Conservation (phyloP, 1,139 yeast genomes). For the Taphrina flavorubra region DNA sequence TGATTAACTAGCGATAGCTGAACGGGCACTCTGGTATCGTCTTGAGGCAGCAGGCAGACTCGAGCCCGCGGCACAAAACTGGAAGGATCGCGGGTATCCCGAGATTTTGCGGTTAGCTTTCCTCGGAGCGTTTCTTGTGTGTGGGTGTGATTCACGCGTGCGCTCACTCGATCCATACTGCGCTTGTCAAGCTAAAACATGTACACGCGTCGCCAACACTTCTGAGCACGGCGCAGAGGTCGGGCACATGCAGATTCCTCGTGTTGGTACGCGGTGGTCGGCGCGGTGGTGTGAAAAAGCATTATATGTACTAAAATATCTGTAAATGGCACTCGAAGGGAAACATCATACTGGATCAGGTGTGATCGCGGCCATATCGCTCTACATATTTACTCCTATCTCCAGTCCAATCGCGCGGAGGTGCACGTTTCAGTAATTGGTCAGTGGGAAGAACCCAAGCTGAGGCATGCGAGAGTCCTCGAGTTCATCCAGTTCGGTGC, state of each 20-base stretch:
- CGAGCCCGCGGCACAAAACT: no score
- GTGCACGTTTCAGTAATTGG: conserved; percentile 6
- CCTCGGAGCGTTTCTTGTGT: no score
- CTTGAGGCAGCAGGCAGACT: no score
- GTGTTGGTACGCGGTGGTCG: not conserved
- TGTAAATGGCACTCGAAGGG: not conserved
- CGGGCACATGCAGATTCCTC: not conserved
- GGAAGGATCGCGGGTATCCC: no score
- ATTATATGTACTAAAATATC: conserved; percentile 4
- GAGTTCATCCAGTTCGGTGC: conserved; percentile 27
- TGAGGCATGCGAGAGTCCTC: conserved; percentile 28
- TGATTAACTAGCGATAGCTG: no score
- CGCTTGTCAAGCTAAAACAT: not conserved
- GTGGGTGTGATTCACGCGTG: not conserved
- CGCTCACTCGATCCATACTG: not conserved
- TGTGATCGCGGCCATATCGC: conserved; percentile 2
- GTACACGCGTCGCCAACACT: not conserved
- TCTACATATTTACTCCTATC: conserved; percentile 11
- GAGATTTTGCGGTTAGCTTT: no score
- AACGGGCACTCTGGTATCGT: no score
- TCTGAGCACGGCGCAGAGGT: not conserved
- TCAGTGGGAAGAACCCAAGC: conserved; percentile 34
- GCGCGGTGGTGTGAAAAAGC: not conserved
- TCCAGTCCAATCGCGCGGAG: not conserved
- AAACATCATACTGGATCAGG: not conserved